A percentile compares a stretch with the other conserved stretches of the same genome.
phyloP scores from a whole-genome alignment of 208 protist genomes.

The Strigomonas oncopelti region DNA sequence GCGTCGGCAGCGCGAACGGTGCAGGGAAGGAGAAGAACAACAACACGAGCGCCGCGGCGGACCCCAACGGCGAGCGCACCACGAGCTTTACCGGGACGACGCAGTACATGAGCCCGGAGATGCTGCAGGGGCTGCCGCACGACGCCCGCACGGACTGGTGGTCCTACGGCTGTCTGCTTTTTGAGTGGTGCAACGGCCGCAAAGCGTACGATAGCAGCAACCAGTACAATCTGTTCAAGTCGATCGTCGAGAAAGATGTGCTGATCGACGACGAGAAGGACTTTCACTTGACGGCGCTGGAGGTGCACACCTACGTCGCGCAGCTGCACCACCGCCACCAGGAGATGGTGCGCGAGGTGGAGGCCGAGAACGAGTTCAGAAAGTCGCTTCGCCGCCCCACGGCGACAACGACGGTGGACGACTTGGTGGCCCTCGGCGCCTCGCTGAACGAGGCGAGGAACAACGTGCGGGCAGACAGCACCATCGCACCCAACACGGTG shows the following conservation, averaged over 20 bases:
- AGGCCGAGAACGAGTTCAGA: not conserved
- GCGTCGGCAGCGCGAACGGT: slow-evolving; percentile 7
- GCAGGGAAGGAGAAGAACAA: slow-evolving; percentile 1
- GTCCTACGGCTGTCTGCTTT: slow-evolving; percentile 93
- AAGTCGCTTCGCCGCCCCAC: not conserved
- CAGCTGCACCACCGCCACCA: slow-evolving; percentile 64
- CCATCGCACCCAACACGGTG: not conserved
- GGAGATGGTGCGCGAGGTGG: slow-evolving; percentile 24
- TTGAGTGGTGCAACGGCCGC: slow-evolving; percentile 92
- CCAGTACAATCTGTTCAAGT: slow-evolving; percentile 55
- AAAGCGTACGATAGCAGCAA: slow-evolving; percentile 69
- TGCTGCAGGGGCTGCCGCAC: slow-evolving; percentile 80
- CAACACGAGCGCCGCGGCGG: not conserved
- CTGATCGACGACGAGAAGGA: slow-evolving; percentile 36
- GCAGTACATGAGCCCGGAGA: slow-evolving; percentile 94
- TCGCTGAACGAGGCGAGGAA: not conserved
- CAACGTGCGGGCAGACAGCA: not conserved
- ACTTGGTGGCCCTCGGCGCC: not conserved
- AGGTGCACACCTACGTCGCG: slow-evolving; percentile 60
- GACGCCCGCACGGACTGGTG: slow-evolving; percentile 94
- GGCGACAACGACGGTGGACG: not conserved
- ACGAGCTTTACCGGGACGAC: slow-evolving; percentile 92
- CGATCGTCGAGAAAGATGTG: slow-evolving; percentile 79
- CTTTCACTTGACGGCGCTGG: slow-evolving; percentile 66
- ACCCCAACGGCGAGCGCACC: slow-evolving; percentile 27